Percentiles rank a stretch among this genome's conserved stretches.
These are phyloP conservation scores for Hemerocallis citrina DNA, from an alignment of 106 monocot species.

Conservation along the genomic window DNA sequence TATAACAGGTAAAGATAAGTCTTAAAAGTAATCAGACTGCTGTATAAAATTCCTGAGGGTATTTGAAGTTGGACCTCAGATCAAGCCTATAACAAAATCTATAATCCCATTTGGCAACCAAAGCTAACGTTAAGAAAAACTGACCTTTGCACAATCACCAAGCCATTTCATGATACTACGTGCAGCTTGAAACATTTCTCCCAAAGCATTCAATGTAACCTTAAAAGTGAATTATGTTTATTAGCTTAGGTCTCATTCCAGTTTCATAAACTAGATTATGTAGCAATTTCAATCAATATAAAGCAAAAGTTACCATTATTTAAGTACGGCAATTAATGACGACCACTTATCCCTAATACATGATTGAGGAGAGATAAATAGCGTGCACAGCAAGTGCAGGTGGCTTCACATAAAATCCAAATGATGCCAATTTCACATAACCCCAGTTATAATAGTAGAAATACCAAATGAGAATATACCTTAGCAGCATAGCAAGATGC, in stretches of 20 bases:
- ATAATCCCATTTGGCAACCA: neutral
- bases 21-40: neutral
- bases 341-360: no score
- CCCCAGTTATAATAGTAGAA: neutral
- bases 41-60: neutral
- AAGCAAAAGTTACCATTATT: no score
- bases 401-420: no score
- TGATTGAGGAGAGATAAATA: no score
- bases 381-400: no score
- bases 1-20: neutral
- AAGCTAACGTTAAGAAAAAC: neutral
- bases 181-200: slow-evolving; percentile 90
- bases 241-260: neutral
- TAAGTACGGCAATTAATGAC: no score
- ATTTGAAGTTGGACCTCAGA: neutral
- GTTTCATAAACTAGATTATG: no score
- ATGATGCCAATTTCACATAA: neutral
- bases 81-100: neutral
- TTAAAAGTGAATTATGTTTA: neutral
- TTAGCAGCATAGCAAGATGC: slow-evolving; percentile 89
- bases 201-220: slow-evolving; percentile 75
- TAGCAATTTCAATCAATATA: no score
- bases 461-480: slow-evolving; percentile 25
- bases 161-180: slow-evolving; percentile 90
- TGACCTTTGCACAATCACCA: slow-evolving; percentile 81